Evolutionary conservation across 2,329 filamentous ascomycete genomes (phyloP).

Genomic region (Colletotrichum sp.): DNA sequence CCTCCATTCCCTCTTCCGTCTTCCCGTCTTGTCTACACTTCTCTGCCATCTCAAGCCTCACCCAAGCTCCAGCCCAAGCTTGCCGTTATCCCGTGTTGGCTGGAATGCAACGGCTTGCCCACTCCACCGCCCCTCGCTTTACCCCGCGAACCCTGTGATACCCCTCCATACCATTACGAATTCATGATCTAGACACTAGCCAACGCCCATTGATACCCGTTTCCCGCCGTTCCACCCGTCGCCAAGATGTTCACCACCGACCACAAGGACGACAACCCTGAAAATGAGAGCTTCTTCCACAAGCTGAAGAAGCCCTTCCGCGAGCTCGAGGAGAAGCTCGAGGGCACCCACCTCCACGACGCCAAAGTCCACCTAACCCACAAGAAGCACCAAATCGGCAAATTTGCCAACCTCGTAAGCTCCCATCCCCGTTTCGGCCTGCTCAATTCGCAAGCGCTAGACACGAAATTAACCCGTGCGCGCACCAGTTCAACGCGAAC

Average conservation of each 20-base stretch:
- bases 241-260: constrained; percentile 16
- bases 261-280: constrained; percentile 23
- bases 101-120: constrained; percentile 1
- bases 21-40: constrained; percentile 3
- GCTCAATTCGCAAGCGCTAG: background rate
- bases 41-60: background rate
- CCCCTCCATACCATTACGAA: background rate
- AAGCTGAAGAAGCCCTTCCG: constrained; percentile 56
- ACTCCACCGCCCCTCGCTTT: background rate
- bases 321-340: constrained; percentile 57
- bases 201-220: background rate
- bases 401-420: constrained; percentile 65
- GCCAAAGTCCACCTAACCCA: constrained; percentile 62
- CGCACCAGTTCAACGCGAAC: constrained; percentile 75
- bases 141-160: constrained; percentile 7
- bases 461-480: background rate
- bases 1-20: background rate
- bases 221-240: background rate
- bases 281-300: constrained; percentile 42
- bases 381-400: constrained; percentile 70
- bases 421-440: background rate
- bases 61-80: background rate
- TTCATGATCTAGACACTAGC: background rate
- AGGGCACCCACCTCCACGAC: constrained; percentile 59
- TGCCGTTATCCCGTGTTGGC: background rate